Percentiles rank a stretch among this genome's conserved stretches.
Conservation (phyloP, 148 eudicot species). For the Arctostaphylos glauca region DNA sequence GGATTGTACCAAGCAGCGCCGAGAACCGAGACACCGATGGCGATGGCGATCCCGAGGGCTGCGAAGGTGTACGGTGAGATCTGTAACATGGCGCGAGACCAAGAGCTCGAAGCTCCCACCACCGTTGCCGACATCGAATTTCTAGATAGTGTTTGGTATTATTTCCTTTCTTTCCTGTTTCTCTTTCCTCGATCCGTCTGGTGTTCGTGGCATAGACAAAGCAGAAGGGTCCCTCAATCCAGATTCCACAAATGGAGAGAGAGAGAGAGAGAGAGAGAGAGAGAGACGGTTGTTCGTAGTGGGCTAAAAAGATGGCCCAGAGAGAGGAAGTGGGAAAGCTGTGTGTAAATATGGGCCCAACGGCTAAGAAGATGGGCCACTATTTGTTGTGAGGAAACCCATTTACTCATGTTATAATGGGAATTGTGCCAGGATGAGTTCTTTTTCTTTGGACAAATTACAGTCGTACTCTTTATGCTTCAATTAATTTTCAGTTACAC, state of each 20-base stretch:
- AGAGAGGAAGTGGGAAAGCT: too few relatives aligned
- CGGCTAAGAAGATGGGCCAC: background rate
- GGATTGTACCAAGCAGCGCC: slow-evolving; percentile 85
- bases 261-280: slow-evolving; percentile 5
- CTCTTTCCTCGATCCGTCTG: background rate
- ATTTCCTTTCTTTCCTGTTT: background rate
- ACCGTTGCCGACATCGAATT: slow-evolving; percentile 22
- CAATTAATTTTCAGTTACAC: too few relatives aligned
- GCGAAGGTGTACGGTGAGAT: slow-evolving; percentile 94
- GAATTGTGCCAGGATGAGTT: background rate
- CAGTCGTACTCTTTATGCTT: too few relatives aligned
- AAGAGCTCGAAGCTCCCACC: slow-evolving; percentile 55
- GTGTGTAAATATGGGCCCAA: background rate
- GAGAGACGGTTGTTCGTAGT: background rate
- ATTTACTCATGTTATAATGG: background rate
- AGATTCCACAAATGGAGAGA: too few relatives aligned
- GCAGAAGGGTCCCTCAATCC: too few relatives aligned
- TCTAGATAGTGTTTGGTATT: background rate
- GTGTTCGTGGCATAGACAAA: background rate
- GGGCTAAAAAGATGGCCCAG: too few relatives aligned
- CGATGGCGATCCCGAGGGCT: slow-evolving; percentile 86
- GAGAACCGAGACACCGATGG: slow-evolving; percentile 93
- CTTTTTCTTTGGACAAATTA: too few relatives aligned
- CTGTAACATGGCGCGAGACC: slow-evolving; percentile 72
- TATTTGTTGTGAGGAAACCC: background rate